These are phyloP conservation scores for Castanopsis chinensis DNA, from an alignment of 306 rosid species.

Conservation along the genomic window DNA sequence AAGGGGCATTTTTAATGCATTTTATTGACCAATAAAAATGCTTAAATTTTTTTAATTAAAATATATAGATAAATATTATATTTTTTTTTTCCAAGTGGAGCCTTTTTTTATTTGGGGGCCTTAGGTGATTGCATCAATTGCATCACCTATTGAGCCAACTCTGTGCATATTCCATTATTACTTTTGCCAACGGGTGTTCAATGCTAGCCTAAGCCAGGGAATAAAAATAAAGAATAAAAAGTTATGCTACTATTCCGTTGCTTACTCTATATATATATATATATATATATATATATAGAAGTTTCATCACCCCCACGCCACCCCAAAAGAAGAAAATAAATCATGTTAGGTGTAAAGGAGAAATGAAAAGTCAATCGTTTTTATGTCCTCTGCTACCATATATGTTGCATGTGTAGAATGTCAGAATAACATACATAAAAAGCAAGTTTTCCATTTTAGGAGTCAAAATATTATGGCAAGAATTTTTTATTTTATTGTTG, in stretches of 20 bases:
- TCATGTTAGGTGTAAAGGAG: too few species aligned
- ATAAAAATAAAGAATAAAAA: constrained; percentile 11
- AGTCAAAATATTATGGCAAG: not conserved
- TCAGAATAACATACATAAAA: constrained; percentile 17
- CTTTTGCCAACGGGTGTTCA: constrained; percentile 90
- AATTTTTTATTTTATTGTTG: not conserved
- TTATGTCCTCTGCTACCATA: not conserved
- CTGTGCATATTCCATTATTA: constrained; percentile 83
- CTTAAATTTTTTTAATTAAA: too few species aligned
- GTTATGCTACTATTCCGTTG: not conserved
- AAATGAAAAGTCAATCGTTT: constrained; percentile 12
- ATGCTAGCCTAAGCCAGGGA: constrained; percentile 73
- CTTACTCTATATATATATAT: not conserved
- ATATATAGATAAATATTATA: too few species aligned
- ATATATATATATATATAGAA: not conserved
- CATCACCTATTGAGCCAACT: too few species aligned
- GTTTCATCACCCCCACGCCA: too few species aligned
- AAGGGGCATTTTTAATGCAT: too few species aligned
- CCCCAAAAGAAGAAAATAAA: too few species aligned
- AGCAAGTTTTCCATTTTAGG: not conserved
- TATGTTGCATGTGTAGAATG: not conserved
- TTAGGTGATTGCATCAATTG: too few species aligned
- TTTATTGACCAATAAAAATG: too few species aligned
- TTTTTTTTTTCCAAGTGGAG: too few species aligned
- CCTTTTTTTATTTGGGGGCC: too few species aligned